phyloP scores from a whole-genome alignment of 2,329 filamentous ascomycete genomes.

The Colletotrichum spinosum region DNA sequence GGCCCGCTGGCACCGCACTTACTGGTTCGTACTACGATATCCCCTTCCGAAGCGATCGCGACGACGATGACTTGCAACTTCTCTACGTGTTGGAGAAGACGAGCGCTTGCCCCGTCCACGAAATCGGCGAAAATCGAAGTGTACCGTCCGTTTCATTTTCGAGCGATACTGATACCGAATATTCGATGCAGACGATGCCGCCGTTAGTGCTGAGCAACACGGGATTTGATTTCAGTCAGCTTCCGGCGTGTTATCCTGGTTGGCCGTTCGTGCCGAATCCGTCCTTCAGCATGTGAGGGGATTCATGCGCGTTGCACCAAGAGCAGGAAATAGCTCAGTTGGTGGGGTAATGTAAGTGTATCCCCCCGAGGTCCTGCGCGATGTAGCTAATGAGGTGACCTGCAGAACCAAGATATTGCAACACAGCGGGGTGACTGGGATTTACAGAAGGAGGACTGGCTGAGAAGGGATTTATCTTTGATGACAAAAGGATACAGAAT shows the following conservation, averaged over 20 bases:
- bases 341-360: slow-evolving; percentile 20
- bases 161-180: slow-evolving; percentile 36
- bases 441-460: background rate
- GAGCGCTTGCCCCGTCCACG: slow-evolving; percentile 27
- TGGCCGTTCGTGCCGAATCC: slow-evolving; percentile 21
- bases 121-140: slow-evolving; percentile 23
- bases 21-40: slow-evolving; percentile 30
- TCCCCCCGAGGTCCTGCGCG: no score
- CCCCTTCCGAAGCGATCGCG: slow-evolving; percentile 28
- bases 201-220: slow-evolving; percentile 11
- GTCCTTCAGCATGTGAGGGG: slow-evolving; percentile 10
- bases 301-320: slow-evolving; percentile 21
- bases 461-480: no score
- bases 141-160: slow-evolving; percentile 17
- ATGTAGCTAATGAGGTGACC: background rate
- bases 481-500: background rate
- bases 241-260: slow-evolving; percentile 17
- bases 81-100: slow-evolving; percentile 35
- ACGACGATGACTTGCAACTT: slow-evolving; percentile 36
- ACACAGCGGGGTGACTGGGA: background rate
- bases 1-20: background rate
- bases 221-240: slow-evolving; percentile 10
- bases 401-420: background rate
- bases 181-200: slow-evolving; percentile 24
- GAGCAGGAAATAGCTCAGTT: slow-evolving; percentile 19